A percentile compares a stretch with the other conserved stretches of the same genome.
Conservation (phyloP, 2,329 filamentous ascomycete genomes). For the Cytospora mali region DNA sequence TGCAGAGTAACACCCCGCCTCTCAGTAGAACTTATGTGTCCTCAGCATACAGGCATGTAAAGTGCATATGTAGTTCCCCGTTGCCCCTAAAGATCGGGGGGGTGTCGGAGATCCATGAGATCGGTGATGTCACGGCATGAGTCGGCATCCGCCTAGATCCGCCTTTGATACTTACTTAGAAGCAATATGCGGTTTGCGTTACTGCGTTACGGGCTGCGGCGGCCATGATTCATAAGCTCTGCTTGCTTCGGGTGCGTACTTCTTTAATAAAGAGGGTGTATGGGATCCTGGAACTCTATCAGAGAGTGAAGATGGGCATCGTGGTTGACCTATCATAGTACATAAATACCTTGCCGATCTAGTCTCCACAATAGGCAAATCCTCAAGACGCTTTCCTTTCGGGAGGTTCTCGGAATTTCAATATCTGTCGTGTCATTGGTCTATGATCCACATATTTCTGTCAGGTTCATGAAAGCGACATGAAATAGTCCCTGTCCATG, state of each 20-base stretch:
- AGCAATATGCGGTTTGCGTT: not conserved
- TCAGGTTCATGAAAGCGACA: constrained; percentile 7
- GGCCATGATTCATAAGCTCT: not conserved
- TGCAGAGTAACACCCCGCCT: not conserved
- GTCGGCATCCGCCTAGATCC: not conserved
- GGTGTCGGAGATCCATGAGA: not conserved
- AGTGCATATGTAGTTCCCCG: too few species aligned
- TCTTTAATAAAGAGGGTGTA: not conserved
- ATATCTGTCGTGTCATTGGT: constrained; percentile 14
- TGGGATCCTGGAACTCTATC: not conserved
- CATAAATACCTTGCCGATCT: not conserved
- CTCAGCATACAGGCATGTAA: too few species aligned
- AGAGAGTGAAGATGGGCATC: not conserved
- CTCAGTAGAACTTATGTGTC: too few species aligned
- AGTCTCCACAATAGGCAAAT: constrained; percentile 2
- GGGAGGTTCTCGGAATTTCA: constrained; percentile 10
- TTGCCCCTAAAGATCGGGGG: not conserved
- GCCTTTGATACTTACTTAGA: not conserved
- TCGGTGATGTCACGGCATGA: not conserved
- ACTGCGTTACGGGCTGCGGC: not conserved
- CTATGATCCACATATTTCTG: constrained; percentile 11
- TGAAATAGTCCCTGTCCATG: constrained; percentile 9
- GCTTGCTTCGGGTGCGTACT: not conserved
- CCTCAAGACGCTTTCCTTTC: constrained; percentile 5
- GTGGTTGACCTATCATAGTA: not conserved